Evolutionary conservation across 2,329 filamentous ascomycete species (phyloP), one percentile per base, ranked within the genome.

Genomic region (Nemania sp.): DNA sequence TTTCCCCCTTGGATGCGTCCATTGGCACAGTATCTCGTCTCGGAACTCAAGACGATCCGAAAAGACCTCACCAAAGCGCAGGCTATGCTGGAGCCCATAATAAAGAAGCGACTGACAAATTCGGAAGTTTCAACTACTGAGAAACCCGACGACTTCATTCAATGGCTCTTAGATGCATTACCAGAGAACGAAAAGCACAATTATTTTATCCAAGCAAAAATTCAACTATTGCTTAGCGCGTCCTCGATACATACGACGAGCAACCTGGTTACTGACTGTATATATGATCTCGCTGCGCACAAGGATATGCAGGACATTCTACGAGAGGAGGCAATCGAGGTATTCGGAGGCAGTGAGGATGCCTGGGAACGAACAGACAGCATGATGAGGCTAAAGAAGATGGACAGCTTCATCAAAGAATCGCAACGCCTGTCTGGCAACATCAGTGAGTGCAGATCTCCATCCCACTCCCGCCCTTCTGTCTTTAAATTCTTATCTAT

Each of bases 201-300:
- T 52, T 66, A 69, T 39, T 67, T 72, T 33, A 63, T 78, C 12
- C 72, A 77, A 3, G 68, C 67, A 33, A 64, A 75, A 9, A 73
- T 69, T 8, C 66, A 80, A 62, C 68, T 80, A 3, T 64, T 68
- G 0, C 59, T 81, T 7, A 74, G 70, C 34, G 76, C 80, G 47
- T 78, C 78, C 0, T 75, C 79, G 2, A 81, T 83, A 23, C 77
- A 80, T 54, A 80, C 78, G 0, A 81, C 78, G 0, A 74, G 75
- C 0, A 63, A 76, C 40, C 71, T 75, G 0, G 59, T 73, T 0
- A 78, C 76, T 1, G 82, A 72, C 53, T 76, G 75, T 5, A 73
- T 86, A 42, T 82, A 79, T 61, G 77, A 80, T 51, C 64, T 86
- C 3, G 76, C 75, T 0, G 72, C 76, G 6, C 68, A 73, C 59